These are phyloP conservation scores for Populus trichocarpa DNA, from an alignment of 441 rosid species.

Conservation along the genomic window DNA sequence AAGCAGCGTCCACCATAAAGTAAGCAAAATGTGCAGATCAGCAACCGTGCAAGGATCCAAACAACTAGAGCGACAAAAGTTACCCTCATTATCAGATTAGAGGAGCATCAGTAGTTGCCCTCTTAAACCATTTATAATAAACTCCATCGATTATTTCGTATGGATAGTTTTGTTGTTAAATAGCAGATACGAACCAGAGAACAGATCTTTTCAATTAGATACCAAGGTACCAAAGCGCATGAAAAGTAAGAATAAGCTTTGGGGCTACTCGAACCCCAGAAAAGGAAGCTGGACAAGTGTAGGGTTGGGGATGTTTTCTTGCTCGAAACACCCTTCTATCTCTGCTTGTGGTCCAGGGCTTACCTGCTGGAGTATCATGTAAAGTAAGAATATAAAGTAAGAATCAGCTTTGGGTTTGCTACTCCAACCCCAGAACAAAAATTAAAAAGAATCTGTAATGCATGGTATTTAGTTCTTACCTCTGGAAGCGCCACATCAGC, in stretches of 20 bases:
- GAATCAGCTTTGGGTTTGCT: background rate
- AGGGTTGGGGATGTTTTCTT: background rate
- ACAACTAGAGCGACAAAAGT: background rate
- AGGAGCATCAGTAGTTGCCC: background rate
- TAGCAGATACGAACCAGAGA: background rate
- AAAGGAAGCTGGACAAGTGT: background rate
- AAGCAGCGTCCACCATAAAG: background rate
- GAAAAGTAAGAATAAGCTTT: background rate
- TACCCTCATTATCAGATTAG: background rate
- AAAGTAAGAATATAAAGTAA: background rate
- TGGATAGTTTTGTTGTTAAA: background rate
- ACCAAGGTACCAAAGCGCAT: background rate
- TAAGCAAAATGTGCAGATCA: background rate
- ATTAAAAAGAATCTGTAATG: background rate
- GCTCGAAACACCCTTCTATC: background rate
- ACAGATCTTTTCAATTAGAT: background rate
- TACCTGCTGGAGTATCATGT: background rate
- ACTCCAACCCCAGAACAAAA: background rate
- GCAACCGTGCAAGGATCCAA: background rate
- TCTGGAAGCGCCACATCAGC: background rate
- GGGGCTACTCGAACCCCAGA: background rate
- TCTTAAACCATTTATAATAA: background rate
- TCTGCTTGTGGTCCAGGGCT: background rate
- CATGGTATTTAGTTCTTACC: conserved; percentile 1
- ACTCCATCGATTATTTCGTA: background rate